Percentiles rank a stretch among this genome's conserved stretches.
These are phyloP conservation scores for Ganoderma sp. DNA, from an alignment of 1,284 basidiomycete species.

Conservation along the genomic window DNA sequence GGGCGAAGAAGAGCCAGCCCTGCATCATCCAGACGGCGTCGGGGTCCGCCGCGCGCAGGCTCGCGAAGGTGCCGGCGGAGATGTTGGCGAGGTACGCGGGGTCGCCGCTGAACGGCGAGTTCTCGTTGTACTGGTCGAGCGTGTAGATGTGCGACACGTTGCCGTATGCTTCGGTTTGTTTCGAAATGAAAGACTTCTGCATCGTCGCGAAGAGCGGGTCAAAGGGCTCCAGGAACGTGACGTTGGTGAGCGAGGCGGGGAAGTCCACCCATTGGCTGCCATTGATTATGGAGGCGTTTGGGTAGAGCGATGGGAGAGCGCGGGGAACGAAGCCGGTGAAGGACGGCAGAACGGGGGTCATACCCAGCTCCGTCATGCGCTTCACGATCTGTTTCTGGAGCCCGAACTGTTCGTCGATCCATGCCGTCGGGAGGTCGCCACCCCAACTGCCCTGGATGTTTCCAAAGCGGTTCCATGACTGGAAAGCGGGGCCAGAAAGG, in stretches of 20 bases:
- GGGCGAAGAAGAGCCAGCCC: conserved; percentile 51
- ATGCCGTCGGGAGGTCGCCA: conserved; percentile 43
- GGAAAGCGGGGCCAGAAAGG: conserved; percentile 51
- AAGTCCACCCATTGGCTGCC: conserved; percentile 48
- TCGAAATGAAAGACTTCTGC: conserved; percentile 49
- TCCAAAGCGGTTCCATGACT: conserved; percentile 51
- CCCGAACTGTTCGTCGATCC: conserved; percentile 48
- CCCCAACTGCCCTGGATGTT: conserved; percentile 52
- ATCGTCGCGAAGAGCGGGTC: conserved; percentile 46
- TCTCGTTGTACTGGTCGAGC: conserved; percentile 55
- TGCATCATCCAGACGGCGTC: conserved; percentile 52
- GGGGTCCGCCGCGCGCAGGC: conserved; percentile 47
- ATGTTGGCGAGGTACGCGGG: conserved; percentile 45
- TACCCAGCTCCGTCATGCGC: conserved; percentile 53
- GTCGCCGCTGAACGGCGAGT: conserved; percentile 46
- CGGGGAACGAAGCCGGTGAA: conserved; percentile 52
- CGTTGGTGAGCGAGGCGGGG: conserved; percentile 42
- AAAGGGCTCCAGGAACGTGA: conserved; percentile 50
- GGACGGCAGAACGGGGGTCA: conserved; percentile 51
- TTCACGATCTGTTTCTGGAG: conserved; percentile 47
- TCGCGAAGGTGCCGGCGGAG: conserved; percentile 44
- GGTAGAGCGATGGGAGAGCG: conserved; percentile 42
- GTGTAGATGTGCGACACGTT: conserved; percentile 50
- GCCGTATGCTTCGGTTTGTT: conserved; percentile 49
- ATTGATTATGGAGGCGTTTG: conserved; percentile 46